These are phyloP conservation scores for Ilyonectria robusta DNA, from an alignment of 2,329 filamentous ascomycete species.

Conservation along the genomic window DNA sequence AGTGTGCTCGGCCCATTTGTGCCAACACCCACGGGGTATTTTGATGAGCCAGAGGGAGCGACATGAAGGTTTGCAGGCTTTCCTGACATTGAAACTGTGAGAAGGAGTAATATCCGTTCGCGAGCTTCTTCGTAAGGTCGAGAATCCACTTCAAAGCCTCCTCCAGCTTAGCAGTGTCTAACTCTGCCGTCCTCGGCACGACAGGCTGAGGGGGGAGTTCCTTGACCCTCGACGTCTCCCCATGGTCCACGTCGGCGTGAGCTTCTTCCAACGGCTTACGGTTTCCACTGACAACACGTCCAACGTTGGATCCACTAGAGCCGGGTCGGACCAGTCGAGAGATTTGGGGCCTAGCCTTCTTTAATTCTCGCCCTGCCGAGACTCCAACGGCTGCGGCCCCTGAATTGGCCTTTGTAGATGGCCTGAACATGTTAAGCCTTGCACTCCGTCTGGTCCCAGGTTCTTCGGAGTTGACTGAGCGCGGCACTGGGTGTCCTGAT, in stretches of 20 bases:
- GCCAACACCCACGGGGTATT: constrained; percentile 95
- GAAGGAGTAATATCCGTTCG: constrained; percentile 82
- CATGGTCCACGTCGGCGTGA: constrained; percentile 77
- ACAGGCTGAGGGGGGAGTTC: constrained; percentile 57
- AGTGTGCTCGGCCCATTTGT: constrained; percentile 90
- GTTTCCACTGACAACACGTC: constrained; percentile 91
- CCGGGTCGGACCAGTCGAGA: constrained; percentile 76
- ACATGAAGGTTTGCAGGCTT: constrained; percentile 80
- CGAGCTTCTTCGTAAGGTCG: constrained; percentile 86
- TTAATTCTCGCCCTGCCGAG: constrained; percentile 78
- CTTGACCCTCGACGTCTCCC: constrained; percentile 67
- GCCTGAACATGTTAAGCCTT: constrained; percentile 77
- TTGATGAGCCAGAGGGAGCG: constrained; percentile 80
- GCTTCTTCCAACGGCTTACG: constrained; percentile 81
- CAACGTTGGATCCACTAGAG: constrained; percentile 79
- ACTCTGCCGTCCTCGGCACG: constrained; percentile 58
- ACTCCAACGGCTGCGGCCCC: constrained; percentile 70
- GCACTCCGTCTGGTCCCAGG: constrained; percentile 77
- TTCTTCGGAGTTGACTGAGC: constrained; percentile 70
- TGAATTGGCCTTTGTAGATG: constrained; percentile 76
- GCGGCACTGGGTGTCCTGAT: constrained; percentile 81
- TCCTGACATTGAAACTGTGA: constrained; percentile 85
- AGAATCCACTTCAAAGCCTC: constrained; percentile 84
- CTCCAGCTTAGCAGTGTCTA: constrained; percentile 75
- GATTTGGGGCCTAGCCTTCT: constrained; percentile 84